Conservation (phyloP, 352 stramenopile species). For the Pseudoperonospora humuli region DNA sequence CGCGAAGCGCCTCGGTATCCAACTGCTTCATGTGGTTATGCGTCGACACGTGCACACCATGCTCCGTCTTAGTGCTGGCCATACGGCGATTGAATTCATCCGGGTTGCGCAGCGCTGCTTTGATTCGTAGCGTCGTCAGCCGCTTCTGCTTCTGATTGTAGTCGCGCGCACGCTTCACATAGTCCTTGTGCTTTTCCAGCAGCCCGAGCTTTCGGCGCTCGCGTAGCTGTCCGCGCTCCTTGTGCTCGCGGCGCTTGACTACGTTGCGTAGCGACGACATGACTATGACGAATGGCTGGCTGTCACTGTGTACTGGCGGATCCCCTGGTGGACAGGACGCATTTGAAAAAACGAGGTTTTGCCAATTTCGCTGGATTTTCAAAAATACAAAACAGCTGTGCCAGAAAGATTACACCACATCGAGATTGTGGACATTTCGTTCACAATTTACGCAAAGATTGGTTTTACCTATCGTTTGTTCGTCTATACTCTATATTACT, state of each 20-base stretch:
- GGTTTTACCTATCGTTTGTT: too few relatives aligned
- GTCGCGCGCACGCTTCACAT: slow-evolving; percentile 91
- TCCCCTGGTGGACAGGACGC: too few relatives aligned
- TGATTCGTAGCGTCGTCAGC: slow-evolving; percentile 85
- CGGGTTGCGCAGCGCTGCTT: slow-evolving; percentile 94
- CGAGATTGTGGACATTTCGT: too few relatives aligned
- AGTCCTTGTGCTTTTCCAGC: slow-evolving; percentile 99
- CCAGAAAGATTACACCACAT: too few relatives aligned
- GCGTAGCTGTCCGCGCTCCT: slow-evolving; percentile 93
- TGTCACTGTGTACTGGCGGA: too few relatives aligned
- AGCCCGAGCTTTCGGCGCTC: slow-evolving; percentile 89
- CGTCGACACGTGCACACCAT: slow-evolving; percentile 67
- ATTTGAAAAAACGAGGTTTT: too few relatives aligned
- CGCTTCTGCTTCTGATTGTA: slow-evolving; percentile 93
- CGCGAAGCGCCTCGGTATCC: slow-evolving; percentile 66
- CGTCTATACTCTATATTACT: too few relatives aligned
- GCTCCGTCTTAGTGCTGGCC: slow-evolving; percentile 75
- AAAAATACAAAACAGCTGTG: too few relatives aligned
- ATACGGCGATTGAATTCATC: slow-evolving; percentile 99
- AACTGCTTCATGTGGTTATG: slow-evolving; percentile 65
- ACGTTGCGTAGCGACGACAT: slow-evolving; percentile 93
- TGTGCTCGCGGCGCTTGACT: slow-evolving; percentile 97
- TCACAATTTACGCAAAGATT: too few relatives aligned
- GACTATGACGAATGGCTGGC: slow-evolving; percentile 10
- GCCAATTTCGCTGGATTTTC: too few relatives aligned